Evolutionary conservation across 495 filamentous ascomycete species (phyloP).

Genomic region (Hyphodiscus hymeniophilus): DNA sequence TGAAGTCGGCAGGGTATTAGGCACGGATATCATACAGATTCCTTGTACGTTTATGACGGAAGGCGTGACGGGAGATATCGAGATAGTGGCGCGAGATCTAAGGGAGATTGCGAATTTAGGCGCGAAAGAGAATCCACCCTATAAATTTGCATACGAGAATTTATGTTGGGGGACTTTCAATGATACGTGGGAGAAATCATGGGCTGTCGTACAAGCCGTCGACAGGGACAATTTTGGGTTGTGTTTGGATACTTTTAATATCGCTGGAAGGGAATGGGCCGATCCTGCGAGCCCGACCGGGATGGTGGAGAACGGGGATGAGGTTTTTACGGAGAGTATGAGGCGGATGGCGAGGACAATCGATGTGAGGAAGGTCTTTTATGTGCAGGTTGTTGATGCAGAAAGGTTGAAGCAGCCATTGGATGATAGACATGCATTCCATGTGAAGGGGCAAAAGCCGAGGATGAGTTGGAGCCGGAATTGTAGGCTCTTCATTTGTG

Average conservation of each 20-base stretch:
- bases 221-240: slow-evolving; percentile 63
- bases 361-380: slow-evolving; percentile 64
- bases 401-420: slow-evolving; percentile 54
- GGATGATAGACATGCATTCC: slow-evolving; percentile 52
- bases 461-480: slow-evolving; percentile 81
- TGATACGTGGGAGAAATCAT: slow-evolving; percentile 60
- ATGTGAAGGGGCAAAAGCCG: slow-evolving; percentile 51
- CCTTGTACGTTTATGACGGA: slow-evolving; percentile 59
- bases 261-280: slow-evolving; percentile 65
- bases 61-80: slow-evolving; percentile 44
- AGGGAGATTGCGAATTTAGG: slow-evolving; percentile 57
- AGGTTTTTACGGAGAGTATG: slow-evolving; percentile 48
- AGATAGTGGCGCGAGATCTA: slow-evolving; percentile 51
- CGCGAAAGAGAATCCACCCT: slow-evolving; percentile 41
- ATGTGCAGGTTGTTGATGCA: slow-evolving; percentile 73
- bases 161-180: slow-evolving; percentile 77
- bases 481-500: slow-evolving; percentile 67
- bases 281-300: slow-evolving; percentile 57
- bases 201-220: slow-evolving; percentile 55
- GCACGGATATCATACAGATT: slow-evolving; percentile 71
- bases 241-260: slow-evolving; percentile 85
- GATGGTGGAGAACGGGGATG: slow-evolving; percentile 47
- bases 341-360: slow-evolving; percentile 45
- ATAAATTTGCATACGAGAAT: slow-evolving; percentile 71
- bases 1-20: slow-evolving; percentile 59